Evolutionary conservation across 805 yeast genomes (phyloP).

Genomic region (Clavispora vitiphila): DNA sequence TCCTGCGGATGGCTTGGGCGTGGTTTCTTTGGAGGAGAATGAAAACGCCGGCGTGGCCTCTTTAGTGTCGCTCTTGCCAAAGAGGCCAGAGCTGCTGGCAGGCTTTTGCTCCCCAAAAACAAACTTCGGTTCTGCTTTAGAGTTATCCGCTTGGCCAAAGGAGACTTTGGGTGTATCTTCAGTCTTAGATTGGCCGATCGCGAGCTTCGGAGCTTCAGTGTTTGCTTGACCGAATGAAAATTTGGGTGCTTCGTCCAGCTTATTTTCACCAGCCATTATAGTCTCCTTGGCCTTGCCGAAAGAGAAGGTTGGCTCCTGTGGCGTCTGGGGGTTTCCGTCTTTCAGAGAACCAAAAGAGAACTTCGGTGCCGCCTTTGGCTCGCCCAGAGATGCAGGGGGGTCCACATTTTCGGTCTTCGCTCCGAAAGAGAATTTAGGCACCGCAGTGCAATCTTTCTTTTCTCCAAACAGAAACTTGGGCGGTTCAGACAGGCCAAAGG

Average conservation of each 20-base stretch:
- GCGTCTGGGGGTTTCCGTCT: no score
- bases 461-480: constrained; percentile 16
- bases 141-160: no score
- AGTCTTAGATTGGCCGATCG: no score
- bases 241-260: constrained; percentile 6
- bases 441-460: background rate
- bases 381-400: no score
- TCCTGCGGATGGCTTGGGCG: constrained; percentile 1
- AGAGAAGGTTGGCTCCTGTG: no score
- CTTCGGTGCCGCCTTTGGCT: constrained; percentile 6
- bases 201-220: no score
- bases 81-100: background rate
- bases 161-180: no score
- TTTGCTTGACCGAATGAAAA: constrained; percentile 15
- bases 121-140: background rate
- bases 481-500: constrained; percentile 2
- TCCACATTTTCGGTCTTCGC: background rate
- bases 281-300: constrained; percentile 15
- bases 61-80: background rate
- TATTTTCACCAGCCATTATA: background rate
- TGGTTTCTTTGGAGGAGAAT: constrained; percentile 8
- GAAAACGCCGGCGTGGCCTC: constrained; percentile 10
- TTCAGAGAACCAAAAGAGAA: constrained; percentile 22
- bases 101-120: no score
- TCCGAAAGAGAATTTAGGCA: constrained; percentile 3